A percentile compares a stretch with the other conserved stretches of the same genome.
Conservation (phyloP, 2,329 filamentous ascomycete genomes). For the Talaromyces pinophilus region DNA sequence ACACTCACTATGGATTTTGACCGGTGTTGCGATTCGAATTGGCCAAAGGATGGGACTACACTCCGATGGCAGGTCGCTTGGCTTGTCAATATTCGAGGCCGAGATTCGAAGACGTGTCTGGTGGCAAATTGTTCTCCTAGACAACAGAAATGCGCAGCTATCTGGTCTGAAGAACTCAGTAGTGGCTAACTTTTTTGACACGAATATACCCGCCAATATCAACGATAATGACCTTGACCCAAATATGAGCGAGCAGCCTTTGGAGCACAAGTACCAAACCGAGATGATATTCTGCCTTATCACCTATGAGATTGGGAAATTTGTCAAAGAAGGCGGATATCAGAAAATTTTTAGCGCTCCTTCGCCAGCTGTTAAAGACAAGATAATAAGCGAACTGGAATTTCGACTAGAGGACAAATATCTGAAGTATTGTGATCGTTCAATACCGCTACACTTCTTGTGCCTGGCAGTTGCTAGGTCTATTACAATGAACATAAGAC, state of each 20-base stretch:
- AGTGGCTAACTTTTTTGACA: neutral
- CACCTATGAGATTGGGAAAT: neutral
- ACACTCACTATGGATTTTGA: neutral
- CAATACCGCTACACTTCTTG: neutral
- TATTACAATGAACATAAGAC: neutral
- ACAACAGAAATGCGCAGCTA: neutral
- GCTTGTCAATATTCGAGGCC: neutral
- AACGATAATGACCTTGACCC: neutral
- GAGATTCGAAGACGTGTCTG: neutral
- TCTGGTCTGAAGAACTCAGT: neutral
- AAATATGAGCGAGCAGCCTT: neutral
- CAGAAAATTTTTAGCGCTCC: neutral
- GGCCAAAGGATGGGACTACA: neutral
- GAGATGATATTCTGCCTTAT: slow-evolving; percentile 3
- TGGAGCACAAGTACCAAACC: neutral
- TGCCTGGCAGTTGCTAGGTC: neutral
- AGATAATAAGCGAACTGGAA: neutral
- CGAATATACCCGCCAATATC: neutral
- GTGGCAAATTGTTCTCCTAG: neutral
- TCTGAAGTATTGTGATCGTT: neutral
- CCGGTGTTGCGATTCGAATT: neutral
- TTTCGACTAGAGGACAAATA: neutral
- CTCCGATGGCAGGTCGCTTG: neutral
- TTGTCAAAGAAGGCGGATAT: slow-evolving; percentile 1
- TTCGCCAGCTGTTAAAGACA: neutral